Evolutionary conservation across 2,329 filamentous ascomycete species (phyloP).

Genomic region (Chaetomium globosum): DNA sequence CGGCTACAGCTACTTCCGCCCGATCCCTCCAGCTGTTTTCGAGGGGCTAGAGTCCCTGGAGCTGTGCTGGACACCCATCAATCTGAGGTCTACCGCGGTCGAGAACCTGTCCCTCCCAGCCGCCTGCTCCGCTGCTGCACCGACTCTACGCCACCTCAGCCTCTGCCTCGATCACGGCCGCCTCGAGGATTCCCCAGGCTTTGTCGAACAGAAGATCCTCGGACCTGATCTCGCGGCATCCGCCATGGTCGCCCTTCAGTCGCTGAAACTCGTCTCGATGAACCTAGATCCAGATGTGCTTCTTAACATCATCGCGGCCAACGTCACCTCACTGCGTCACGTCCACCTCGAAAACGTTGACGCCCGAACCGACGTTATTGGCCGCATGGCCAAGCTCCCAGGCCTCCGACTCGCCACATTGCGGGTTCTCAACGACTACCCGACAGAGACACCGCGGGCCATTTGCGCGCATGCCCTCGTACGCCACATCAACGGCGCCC

Average conservation of each 20-base stretch:
- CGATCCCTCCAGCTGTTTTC: not conserved
- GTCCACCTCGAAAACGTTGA: not conserved
- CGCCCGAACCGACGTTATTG: not conserved
- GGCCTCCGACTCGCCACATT: not conserved
- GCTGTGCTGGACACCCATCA: not conserved
- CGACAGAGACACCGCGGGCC: no score
- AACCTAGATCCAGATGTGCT: not conserved
- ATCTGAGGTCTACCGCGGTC: not conserved
- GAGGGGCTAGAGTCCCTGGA: slow-evolving; percentile 2
- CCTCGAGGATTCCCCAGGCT: not conserved
- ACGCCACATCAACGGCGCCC: not conserved
- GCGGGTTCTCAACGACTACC: not conserved
- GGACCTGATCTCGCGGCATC: not conserved
- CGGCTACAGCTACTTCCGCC: slow-evolving; percentile 17
- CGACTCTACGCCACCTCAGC: slow-evolving; percentile 9
- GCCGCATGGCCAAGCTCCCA: not conserved
- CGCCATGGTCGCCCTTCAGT: not conserved
- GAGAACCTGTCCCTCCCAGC: not conserved
- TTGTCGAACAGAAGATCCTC: not conserved
- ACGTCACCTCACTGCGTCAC: not conserved
- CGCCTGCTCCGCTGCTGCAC: slow-evolving; percentile 8
- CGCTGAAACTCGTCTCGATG: not conserved
- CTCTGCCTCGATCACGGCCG: slow-evolving; percentile 3
- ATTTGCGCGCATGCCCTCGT: not conserved
- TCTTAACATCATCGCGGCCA: not conserved